These are phyloP conservation scores for Chrysoporthe puriensis DNA, from an alignment of 2,329 filamentous ascomycete species.

Conservation along the genomic window DNA sequence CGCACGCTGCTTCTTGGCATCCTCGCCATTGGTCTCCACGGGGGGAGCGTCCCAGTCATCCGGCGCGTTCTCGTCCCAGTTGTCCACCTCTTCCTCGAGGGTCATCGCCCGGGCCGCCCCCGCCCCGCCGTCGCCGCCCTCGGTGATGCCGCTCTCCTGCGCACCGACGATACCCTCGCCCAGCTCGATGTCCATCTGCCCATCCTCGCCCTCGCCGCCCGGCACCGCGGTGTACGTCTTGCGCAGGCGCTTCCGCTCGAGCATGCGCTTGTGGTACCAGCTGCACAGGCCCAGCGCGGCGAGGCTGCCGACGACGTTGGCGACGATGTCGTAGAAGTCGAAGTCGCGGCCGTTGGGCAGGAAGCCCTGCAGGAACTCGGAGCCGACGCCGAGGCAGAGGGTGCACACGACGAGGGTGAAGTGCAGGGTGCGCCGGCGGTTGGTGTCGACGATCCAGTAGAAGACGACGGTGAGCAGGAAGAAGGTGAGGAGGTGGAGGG, in stretches of 20 bases:
- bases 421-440: conserved; percentile 81
- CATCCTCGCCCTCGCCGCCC: conserved; percentile 53
- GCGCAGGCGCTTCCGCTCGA: conserved; percentile 79
- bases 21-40: conserved; percentile 27
- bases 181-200: conserved; percentile 70
- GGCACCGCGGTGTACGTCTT: conserved; percentile 74
- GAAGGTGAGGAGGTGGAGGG: conserved; percentile 85
- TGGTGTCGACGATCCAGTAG: conserved; percentile 97
- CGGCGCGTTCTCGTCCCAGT: conserved; percentile 85
- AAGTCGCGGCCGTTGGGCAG: conserved; percentile 73
- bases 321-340: conserved; percentile 83
- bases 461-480: conserved; percentile 85
- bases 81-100: conserved; percentile 83
- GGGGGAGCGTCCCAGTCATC: conserved; percentile 61
- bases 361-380: conserved; percentile 74
- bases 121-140: conserved; percentile 37
- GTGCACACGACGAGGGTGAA: conserved; percentile 83
- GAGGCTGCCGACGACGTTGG: conserved; percentile 81
- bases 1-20: conserved; percentile 35
- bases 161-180: conserved; percentile 56
- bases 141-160: conserved; percentile 69
- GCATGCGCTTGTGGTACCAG: conserved; percentile 95
- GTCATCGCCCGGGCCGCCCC: conserved; percentile 40
- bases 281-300: conserved; percentile 73
- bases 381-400: conserved; percentile 69